Percentiles rank a stretch among this genome's conserved stretches.
Conservation (phyloP, 768 basidiomycete species). For the Porphyrellus cyaneotinctus region DNA sequence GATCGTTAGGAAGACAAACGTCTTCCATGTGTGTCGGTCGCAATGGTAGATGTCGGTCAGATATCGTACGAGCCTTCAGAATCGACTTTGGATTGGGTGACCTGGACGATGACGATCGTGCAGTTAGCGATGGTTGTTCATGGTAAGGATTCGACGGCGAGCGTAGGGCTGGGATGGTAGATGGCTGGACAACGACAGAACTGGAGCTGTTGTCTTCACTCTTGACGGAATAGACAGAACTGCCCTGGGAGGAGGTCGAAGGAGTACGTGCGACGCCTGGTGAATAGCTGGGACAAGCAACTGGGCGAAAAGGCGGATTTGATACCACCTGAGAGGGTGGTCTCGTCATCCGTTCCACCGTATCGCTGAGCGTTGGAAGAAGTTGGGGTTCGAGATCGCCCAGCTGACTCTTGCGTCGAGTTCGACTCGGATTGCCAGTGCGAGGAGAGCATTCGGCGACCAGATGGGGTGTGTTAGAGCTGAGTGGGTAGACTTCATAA, state of each 20-base stretch:
- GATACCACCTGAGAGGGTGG: constrained; percentile 35
- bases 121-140: constrained; percentile 12
- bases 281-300: neutral
- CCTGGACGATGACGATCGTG: constrained; percentile 24
- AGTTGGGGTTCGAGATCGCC: constrained; percentile 58
- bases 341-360: constrained; percentile 70
- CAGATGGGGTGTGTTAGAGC: constrained; percentile 14
- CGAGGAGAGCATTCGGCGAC: constrained; percentile 6
- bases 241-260: constrained; percentile 19
- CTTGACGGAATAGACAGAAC: constrained; percentile 11
- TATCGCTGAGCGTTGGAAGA: constrained; percentile 67
- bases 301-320: constrained; percentile 6
- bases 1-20: neutral
- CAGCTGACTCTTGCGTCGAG: constrained; percentile 39
- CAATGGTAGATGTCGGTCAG: constrained; percentile 18
- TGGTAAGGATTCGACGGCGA: constrained; percentile 9
- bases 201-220: neutral
- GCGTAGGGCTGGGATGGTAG: constrained; percentile 1
- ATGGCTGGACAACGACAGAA: neutral
- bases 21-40: constrained; percentile 11
- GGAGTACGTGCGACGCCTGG: constrained; percentile 13
- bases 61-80: constrained; percentile 19
- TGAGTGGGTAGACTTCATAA: constrained; percentile 9
- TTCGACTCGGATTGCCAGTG: neutral
- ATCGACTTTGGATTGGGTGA: constrained; percentile 31